Evolutionary conservation across 2,329 filamentous ascomycete species (phyloP).

Genomic region (Harringtonia lauricola): DNA sequence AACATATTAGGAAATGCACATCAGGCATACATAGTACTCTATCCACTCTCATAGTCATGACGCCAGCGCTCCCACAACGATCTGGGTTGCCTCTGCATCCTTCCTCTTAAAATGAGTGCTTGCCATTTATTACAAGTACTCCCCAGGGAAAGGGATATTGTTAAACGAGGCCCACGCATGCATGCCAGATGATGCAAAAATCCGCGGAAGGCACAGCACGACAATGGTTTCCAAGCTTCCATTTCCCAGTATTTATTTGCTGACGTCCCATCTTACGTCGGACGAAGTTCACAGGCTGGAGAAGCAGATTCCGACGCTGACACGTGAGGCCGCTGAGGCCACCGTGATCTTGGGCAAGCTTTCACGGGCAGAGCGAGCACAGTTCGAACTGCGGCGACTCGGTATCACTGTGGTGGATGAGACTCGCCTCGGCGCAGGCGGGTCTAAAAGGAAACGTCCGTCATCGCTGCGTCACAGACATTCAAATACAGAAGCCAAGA

Average conservation of each 20-base stretch:
- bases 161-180: not conserved
- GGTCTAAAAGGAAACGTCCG: not conserved
- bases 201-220: not conserved
- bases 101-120: not conserved
- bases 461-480: not conserved
- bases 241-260: constrained; percentile 60
- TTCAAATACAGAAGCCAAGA: constrained; percentile 8
- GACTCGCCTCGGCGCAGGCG: not conserved
- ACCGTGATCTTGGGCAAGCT: constrained; percentile 66
- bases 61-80: no score
- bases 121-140: not conserved
- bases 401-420: constrained; percentile 48
- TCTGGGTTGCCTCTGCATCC: no score
- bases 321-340: constrained; percentile 62
- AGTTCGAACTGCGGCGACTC: constrained; percentile 63
- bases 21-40: no score
- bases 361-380: constrained; percentile 55
- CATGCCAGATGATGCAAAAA: no score
- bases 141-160: not conserved
- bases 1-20: no score
- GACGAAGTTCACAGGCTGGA: constrained; percentile 55
- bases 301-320: constrained; percentile 52
- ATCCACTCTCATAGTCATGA: no score
- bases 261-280: constrained; percentile 56
- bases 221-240: constrained; percentile 1